Conservation (phyloP, 306 rosid species). For the Herpetospermum pedunculosum region DNA sequence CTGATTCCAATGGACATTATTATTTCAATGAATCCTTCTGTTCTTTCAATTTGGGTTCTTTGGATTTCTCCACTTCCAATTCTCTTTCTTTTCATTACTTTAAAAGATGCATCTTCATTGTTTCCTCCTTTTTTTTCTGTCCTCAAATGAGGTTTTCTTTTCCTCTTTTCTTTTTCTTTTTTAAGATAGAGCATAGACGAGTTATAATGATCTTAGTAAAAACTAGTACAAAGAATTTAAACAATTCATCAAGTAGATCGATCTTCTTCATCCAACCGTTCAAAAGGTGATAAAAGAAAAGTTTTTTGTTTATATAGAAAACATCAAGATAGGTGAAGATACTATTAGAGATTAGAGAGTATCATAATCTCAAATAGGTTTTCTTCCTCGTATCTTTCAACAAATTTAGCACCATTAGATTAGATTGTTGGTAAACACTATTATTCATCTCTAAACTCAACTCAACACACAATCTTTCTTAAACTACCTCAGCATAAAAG, state of each 20-base stretch:
- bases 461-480: neutral
- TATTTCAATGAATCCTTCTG: neutral
- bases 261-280: no score
- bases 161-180: neutral
- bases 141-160: neutral
- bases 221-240: neutral
- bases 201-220: neutral
- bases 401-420: no score
- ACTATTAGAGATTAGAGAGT: no score
- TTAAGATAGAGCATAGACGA: neutral
- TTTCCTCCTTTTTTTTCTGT: neutral
- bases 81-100: neutral
- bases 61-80: neutral
- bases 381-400: no score
- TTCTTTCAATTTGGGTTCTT: neutral
- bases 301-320: no score
- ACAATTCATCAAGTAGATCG: no score
- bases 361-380: no score
- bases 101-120: neutral
- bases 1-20: neutral
- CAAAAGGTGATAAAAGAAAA: no score
- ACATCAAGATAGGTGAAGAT: no score
- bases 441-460: neutral
- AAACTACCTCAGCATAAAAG: neutral
- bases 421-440: neutral